These are phyloP conservation scores for Pachyrhizus erosus DNA, from an alignment of 306 rosid species.

Conservation along the genomic window DNA sequence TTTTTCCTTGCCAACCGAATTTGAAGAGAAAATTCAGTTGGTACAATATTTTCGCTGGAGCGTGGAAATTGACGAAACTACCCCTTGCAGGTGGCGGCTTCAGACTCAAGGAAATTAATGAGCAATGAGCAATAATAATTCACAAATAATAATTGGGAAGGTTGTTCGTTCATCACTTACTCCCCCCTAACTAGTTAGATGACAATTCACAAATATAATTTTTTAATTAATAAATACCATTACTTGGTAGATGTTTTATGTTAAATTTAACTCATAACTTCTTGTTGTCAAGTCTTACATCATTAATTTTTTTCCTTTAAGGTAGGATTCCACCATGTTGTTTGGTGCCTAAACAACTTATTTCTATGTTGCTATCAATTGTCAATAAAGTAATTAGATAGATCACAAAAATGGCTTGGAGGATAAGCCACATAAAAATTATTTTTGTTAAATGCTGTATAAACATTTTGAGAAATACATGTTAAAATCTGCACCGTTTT, in stretches of 20 bases:
- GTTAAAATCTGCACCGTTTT: neutral
- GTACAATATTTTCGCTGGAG: conserved; percentile 27
- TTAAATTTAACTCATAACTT: conserved; percentile 10
- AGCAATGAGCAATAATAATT: no score
- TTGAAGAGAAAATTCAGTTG: conserved; percentile 50
- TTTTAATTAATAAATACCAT: neutral
- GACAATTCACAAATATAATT: neutral
- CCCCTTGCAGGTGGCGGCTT: conserved; percentile 20
- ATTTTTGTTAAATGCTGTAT: neutral
- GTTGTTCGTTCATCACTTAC: neutral
- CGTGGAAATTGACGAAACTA: conserved; percentile 43
- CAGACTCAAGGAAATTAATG: neutral
- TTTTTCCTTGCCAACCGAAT: conserved; percentile 59
- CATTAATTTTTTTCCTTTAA: conserved; percentile 37
- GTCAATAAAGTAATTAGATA: neutral
- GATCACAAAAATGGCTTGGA: conserved; percentile 2
- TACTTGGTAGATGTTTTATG: neutral
- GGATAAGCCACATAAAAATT: neutral
- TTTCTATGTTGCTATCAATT: conserved; percentile 33
- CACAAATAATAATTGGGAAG: neutral
- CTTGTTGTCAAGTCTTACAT: conserved; percentile 47
- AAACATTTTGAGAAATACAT: neutral
- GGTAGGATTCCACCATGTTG: conserved; percentile 39
- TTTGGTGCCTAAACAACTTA: conserved; percentile 41
- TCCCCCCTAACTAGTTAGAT: neutral